Conservation (phyloP, 2,329 filamentous ascomycete genomes). For the Alternaria panax region DNA sequence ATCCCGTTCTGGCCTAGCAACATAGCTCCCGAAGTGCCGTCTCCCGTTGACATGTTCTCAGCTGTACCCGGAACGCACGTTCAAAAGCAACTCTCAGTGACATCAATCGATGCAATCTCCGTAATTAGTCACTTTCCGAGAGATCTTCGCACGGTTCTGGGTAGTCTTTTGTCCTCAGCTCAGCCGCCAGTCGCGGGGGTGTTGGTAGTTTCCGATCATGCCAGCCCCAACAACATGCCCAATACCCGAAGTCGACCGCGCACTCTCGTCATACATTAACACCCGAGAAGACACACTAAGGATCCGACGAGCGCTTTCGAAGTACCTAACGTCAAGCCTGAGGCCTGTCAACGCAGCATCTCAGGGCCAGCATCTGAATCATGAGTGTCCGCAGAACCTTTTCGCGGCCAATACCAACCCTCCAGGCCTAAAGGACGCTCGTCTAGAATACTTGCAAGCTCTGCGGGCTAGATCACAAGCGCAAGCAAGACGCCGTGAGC, state of each 20-base stretch:
- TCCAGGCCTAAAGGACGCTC: conserved; percentile 52
- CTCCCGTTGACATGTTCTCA: not conserved
- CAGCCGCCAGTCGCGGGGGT: not conserved
- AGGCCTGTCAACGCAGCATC: conserved; percentile 36
- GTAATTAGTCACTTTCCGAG: not conserved
- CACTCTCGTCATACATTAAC: conserved; percentile 47
- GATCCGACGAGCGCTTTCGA: conserved; percentile 45
- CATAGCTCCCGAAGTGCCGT: not conserved
- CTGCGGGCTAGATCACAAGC: conserved; percentile 54
- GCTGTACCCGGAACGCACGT: not conserved
- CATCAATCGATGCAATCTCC: not conserved
- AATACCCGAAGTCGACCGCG: conserved; percentile 47
- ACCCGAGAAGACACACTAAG: conserved; percentile 47
- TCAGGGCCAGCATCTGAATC: conserved; percentile 43
- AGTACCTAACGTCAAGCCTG: conserved; percentile 42
- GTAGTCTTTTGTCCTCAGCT: not conserved
- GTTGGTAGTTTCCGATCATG: conserved; percentile 20
- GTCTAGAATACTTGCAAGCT: conserved; percentile 56
- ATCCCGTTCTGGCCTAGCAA: not conserved
- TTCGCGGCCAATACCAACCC: conserved; percentile 36
- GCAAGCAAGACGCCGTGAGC: conserved; percentile 48
- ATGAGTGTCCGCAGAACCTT: conserved; percentile 37
- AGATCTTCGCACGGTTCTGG: not conserved
- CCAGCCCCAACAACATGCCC: conserved; percentile 43
- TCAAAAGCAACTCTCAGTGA: not conserved